phyloP scores from a whole-genome alignment of 2,329 filamentous ascomycete genomes.

The Pseudophaeomoniella oleicola region DNA sequence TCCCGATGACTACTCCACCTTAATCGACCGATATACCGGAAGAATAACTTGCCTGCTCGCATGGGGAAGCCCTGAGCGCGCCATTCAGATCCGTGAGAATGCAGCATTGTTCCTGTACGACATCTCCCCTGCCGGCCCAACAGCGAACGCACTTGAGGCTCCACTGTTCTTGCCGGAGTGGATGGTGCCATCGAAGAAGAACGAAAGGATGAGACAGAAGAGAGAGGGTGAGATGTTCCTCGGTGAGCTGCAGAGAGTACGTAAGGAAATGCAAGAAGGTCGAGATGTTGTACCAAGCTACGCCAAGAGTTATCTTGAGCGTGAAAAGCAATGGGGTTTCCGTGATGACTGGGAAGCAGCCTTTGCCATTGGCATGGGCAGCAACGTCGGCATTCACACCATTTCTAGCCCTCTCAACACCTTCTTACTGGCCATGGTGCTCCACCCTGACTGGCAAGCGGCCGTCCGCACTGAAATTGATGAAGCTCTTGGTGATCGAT shows the following conservation, averaged over 20 bases:
- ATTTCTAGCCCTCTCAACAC: constrained; percentile 13
- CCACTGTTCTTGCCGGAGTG: constrained; percentile 12
- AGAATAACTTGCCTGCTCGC: constrained; percentile 1
- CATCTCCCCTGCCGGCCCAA: constrained; percentile 13
- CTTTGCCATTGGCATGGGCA: constrained; percentile 13
- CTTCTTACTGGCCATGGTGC: constrained; percentile 28
- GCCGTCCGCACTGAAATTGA: constrained; percentile 32
- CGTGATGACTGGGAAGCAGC: constrained; percentile 14
- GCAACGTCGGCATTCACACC: constrained; percentile 14
- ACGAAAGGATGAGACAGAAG: constrained; percentile 14
- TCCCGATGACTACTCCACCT: constrained; percentile 13
- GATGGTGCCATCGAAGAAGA: constrained; percentile 14
- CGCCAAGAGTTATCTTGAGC: constrained; percentile 7
- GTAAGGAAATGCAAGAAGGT: constrained; percentile 4
- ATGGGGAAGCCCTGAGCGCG: neutral
- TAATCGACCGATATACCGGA: constrained; percentile 10
- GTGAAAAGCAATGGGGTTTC: constrained; percentile 3
- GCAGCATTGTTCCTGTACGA: constrained; percentile 15
- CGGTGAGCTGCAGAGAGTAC: constrained; percentile 4
- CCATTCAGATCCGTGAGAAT: constrained; percentile 1
- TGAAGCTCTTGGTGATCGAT: constrained; percentile 24
- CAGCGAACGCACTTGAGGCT: constrained; percentile 13
- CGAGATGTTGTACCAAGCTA: constrained; percentile 5
- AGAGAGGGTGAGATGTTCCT: constrained; percentile 6
- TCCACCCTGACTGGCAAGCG: constrained; percentile 33